These are phyloP conservation scores for Pistacia vera DNA, from an alignment of 345 rosid genomes.

Conservation along the genomic window DNA sequence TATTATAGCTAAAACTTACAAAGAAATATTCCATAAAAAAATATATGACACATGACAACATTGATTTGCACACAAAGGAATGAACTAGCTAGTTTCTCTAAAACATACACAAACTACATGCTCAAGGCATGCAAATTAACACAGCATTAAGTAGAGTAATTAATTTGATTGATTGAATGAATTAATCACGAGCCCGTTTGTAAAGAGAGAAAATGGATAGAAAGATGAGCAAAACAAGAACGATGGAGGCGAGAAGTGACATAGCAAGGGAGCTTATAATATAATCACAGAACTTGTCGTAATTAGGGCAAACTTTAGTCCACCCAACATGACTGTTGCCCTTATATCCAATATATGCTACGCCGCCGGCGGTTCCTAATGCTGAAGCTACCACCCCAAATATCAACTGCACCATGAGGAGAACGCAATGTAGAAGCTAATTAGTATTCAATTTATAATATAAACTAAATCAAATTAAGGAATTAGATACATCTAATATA, in stretches of 20 bases:
- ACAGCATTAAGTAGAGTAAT: background rate
- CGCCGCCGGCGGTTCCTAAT: conserved; percentile 75
- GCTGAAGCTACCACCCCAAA: conserved; percentile 78
- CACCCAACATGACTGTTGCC: conserved; percentile 63
- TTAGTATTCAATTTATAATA: background rate
- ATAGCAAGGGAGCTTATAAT: conserved; percentile 44
- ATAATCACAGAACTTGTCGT: conserved; percentile 66
- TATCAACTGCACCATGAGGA: conserved; percentile 46
- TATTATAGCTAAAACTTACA: no score
- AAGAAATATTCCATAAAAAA: no score
- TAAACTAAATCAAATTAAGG: background rate
- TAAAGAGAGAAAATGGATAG: conserved; percentile 45
- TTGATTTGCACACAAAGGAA: no score
- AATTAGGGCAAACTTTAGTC: conserved; percentile 54
- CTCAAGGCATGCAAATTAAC: no score
- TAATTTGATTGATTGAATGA: background rate
- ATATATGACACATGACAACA: no score
- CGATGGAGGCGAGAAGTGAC: conserved; percentile 53
- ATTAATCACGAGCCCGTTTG: conserved; percentile 36
- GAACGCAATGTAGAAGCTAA: background rate
- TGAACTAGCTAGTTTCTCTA: no score
- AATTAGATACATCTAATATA: no score
- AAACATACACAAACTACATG: no score
- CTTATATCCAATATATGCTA: conserved; percentile 57
- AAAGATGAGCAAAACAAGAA: conserved; percentile 54